Evolutionary conservation across 73 alveolate species (phyloP).

Genomic region (Tetrahymena borealis): DNA sequence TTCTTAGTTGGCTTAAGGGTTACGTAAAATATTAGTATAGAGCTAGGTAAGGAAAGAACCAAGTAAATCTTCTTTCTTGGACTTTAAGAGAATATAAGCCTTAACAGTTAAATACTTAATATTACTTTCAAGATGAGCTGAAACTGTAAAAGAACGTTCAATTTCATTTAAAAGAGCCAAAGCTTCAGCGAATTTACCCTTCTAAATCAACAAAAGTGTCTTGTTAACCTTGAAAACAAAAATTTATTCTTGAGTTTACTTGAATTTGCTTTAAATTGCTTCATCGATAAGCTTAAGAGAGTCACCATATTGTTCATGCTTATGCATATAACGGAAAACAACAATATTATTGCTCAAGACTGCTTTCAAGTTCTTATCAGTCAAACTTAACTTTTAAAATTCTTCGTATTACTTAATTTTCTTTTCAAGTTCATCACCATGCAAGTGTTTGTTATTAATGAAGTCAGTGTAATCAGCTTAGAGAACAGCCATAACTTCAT

Average conservation of each 20-base stretch:
- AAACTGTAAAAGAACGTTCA: constrained; percentile 13
- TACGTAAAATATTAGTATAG: neutral
- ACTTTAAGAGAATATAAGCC: neutral
- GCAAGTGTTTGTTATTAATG: neutral
- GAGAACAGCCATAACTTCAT: neutral
- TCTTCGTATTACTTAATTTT: neutral
- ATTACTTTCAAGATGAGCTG: constrained; percentile 17
- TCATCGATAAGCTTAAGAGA: constrained; percentile 32
- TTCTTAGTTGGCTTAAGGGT: neutral
- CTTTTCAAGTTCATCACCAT: neutral
- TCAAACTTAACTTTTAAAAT: neutral
- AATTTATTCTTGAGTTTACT: constrained; percentile 32
- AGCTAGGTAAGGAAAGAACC: neutral
- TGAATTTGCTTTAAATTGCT: constrained; percentile 22
- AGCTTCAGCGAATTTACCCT: constrained; percentile 15
- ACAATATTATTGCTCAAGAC: neutral
- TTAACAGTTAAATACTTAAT: neutral
- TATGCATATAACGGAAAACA: neutral
- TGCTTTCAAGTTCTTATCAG: neutral
- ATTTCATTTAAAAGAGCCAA: constrained; percentile 14
- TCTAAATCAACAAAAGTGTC: constrained; percentile 24
- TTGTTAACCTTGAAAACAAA: constrained; percentile 9
- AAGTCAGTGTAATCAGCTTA: neutral
- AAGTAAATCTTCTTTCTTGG: constrained; percentile 24
- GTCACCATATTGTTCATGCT: constrained; percentile 23